Base-by-base conservation (phyloP, 257 asterid species). In the Paulownia fortunei region DNA sequence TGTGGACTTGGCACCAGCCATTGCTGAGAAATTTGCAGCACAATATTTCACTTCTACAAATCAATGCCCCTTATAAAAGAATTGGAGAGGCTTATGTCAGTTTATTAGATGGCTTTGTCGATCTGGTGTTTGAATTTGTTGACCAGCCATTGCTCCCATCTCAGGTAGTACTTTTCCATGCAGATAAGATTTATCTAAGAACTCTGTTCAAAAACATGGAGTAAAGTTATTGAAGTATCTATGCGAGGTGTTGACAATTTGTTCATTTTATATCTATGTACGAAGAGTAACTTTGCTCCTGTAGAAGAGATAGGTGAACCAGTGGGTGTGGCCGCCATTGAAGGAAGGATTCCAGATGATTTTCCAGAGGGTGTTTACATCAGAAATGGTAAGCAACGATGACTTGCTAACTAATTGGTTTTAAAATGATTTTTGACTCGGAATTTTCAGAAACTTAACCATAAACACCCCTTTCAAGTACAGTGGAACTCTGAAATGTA, bases 341-440 rank as follows among this genome's bases (percentile, higher is more conserved):
- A 87, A 77, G 91, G 91, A 10, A 36, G 52, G 2, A 83, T 87
- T 23, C 88, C 91, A 16, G 51, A 81, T 73, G 89, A 83, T 63
- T 85, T 87, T 49, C 88, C 82, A 0, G 82, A 81, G 34, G 91
- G 89, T 1, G 81, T 83, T 73, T 87, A 87, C 79, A 68, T 87
- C 24, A 74, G 91, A 83, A 85, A 85, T 23, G 91, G 91, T 87
- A 47, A n/a, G n/a, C n/a, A n/a, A n/a, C n/a, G n/a, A n/a, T n/a
- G n/a, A n/a, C n/a, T n/a, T n/a, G n/a, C n/a, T n/a, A n/a, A n/a
- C n/a, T n/a, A n/a, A n/a, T n/a, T n/a, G n/a, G n/a, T n/a, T n/a
- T n/a, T n/a, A n/a, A n/a, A n/a, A n/a, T n/a, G n/a, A n/a, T n/a
- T n/a, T n/a, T n/a, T n/a, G n/a, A n/a, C n/a, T n/a, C n/a, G n/a